Conservation (phyloP, 23 red algal genomes). For the Gracilaria gracilis region DNA sequence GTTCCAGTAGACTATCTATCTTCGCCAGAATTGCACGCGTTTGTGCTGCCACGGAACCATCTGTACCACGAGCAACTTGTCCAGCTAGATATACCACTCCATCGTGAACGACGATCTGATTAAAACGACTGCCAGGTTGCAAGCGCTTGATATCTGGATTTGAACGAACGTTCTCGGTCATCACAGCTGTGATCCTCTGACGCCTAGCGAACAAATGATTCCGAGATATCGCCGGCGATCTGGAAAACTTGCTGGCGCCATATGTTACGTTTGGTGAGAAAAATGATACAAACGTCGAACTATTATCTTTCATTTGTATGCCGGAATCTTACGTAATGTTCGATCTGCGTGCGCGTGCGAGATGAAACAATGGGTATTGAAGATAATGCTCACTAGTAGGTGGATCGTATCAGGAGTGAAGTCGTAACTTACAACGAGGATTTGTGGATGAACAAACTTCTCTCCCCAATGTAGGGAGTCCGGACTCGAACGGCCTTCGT, state of each 20-base stretch:
- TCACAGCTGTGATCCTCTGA: constrained; percentile 9
- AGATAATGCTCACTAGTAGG: too few relatives aligned
- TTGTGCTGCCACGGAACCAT: constrained; percentile 65
- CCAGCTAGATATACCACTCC: constrained; percentile 82
- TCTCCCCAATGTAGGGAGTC: too few relatives aligned
- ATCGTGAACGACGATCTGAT: constrained; percentile 68
- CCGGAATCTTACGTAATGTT: neutral
- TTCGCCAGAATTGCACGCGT: constrained; percentile 64
- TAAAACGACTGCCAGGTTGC: constrained; percentile 50
- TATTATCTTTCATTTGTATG: neutral
- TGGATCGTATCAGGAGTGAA: too few relatives aligned
- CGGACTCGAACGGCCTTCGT: too few relatives aligned
- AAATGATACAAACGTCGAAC: constrained; percentile 13
- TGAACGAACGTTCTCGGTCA: neutral
- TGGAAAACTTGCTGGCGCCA: neutral
- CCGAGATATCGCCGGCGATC: neutral
- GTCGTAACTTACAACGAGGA: too few relatives aligned
- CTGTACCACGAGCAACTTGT: constrained; percentile 71
- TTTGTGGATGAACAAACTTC: too few relatives aligned
- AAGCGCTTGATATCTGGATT: constrained; percentile 67
- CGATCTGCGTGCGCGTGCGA: neutral
- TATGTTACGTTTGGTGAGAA: neutral
- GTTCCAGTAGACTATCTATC: constrained; percentile 73
- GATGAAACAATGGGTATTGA: too few relatives aligned
- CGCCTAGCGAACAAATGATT: neutral